phyloP scores from a whole-genome alignment of 2,329 filamentous ascomycete genomes.

The Venturia aucupariae region DNA sequence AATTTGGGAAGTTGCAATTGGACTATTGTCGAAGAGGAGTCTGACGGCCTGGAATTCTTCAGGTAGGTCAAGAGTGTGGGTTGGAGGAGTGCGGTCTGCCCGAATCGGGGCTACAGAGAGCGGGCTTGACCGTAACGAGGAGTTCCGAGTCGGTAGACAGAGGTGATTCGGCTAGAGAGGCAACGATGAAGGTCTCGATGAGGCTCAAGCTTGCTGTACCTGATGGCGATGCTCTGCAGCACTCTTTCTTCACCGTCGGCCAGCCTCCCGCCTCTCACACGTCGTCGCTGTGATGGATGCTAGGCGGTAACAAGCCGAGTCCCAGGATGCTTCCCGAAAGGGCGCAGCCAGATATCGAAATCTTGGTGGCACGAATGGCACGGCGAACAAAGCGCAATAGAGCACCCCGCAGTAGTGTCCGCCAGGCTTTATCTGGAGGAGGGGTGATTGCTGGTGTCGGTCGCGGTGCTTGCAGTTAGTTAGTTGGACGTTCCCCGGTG shows the following conservation, averaged over 20 bases:
- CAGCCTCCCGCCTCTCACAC: neutral
- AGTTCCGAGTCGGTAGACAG: neutral
- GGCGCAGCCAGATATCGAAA: neutral
- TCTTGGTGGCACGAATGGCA: neutral
- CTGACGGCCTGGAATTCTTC: neutral
- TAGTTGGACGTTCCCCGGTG: neutral
- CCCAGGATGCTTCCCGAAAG: constrained; percentile 4
- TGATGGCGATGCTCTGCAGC: neutral
- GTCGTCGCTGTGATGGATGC: neutral
- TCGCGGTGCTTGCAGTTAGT: neutral
- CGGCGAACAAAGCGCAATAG: neutral
- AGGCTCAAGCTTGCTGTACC: constrained; percentile 3
- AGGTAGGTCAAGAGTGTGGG: neutral
- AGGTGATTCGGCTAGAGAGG: neutral
- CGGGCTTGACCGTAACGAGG: neutral
- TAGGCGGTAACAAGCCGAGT: constrained; percentile 1
- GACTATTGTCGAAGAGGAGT: neutral
- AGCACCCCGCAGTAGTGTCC: neutral
- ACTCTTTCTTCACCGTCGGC: neutral
- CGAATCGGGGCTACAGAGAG: neutral
- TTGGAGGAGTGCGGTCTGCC: neutral
- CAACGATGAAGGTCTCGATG: neutral
- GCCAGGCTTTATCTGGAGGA: neutral
- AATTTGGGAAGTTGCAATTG: neutral
- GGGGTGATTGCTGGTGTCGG: neutral